Base-by-base conservation (phyloP, 495 filamentous ascomycete species). In the Terfezia claveryi region DNA sequence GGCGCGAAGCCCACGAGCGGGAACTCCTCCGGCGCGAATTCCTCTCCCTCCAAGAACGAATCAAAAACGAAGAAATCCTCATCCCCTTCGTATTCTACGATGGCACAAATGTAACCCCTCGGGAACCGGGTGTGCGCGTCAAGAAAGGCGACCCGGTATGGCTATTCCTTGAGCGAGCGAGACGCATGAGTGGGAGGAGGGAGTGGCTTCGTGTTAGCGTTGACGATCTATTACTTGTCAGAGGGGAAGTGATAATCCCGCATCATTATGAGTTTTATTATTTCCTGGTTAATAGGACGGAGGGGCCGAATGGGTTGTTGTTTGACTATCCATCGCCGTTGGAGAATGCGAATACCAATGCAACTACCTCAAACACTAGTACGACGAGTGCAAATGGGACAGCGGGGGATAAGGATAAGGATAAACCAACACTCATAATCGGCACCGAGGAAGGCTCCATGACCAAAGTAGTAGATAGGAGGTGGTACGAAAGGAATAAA, bases 41-140 rank as follows among this genome's bases (percentile, higher is more conserved):
- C 60, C 58, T 93, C 36, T 68, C 68, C 9, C 75, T 89, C 62
- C 91, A 95, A 66, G 85, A 92, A 51, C 77, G 80, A 2, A 81
- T 96, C 55, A 94, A 92, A 70, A 78, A 78, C 37, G 85, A 87
- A 23, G 87, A 94, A 63, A 86, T 98, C 20, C 71, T 81, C 44
- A 85, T 98, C 4, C 91, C 91, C 0, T 98, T 98, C 68, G 86
- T 95, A 23, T 96, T 98, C 64, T 96, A 94, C 68, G 92, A 98
- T 56, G 91, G 91, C n/a, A 92, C 86, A 4, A 89, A 91, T 67
- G 87, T 85, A n/a, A 57, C 60, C 80, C 87, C 1, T 80, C 84
- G 27, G 82, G 92, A 20, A 71, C 58, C 52, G 16, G 62, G 62
- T 74, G 17, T 89, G 80, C 63, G 78, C 77, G 78, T 95, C 53